These are phyloP conservation scores for Solanum chmielewskii DNA, from an alignment of 257 asterid species.

Conservation along the genomic window DNA sequence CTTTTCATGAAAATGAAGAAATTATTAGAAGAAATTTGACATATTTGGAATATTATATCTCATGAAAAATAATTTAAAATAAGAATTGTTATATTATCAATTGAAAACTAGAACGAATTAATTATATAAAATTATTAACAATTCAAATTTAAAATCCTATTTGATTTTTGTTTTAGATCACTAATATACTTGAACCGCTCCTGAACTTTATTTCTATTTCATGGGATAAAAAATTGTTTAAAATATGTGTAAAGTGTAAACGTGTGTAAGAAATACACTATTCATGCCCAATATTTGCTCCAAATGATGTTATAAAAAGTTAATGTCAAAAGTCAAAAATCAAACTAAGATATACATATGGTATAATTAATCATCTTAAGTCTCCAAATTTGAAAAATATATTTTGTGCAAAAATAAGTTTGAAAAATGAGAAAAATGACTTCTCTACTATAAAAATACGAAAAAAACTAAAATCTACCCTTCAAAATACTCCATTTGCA, in stretches of 20 bases:
- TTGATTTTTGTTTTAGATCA: too few relatives aligned
- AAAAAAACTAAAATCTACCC: background rate
- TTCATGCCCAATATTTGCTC: background rate
- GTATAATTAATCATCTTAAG: background rate
- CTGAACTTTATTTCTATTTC: too few relatives aligned
- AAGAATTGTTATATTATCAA: too few relatives aligned
- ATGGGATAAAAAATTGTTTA: too few relatives aligned
- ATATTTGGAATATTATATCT: too few relatives aligned
- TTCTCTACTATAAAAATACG: background rate
- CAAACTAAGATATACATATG: background rate
- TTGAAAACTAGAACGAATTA: too few relatives aligned
- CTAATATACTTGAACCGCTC: too few relatives aligned
- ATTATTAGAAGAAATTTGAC: too few relatives aligned
- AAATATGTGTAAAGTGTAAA: background rate
- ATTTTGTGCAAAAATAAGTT: background rate
- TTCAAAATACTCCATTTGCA: too few relatives aligned
- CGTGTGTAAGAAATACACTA: background rate
- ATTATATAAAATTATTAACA: too few relatives aligned
- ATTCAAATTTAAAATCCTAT: rapidly evolving
- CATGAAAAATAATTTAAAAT: too few relatives aligned
- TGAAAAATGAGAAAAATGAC: background rate
- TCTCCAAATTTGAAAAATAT: background rate
- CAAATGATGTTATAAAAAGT: background rate
- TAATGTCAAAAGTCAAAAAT: background rate
- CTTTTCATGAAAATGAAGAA: too few relatives aligned